These are phyloP conservation scores for Ophiostoma piceae DNA, from an alignment of 2,329 filamentous ascomycete species.

Conservation along the genomic window DNA sequence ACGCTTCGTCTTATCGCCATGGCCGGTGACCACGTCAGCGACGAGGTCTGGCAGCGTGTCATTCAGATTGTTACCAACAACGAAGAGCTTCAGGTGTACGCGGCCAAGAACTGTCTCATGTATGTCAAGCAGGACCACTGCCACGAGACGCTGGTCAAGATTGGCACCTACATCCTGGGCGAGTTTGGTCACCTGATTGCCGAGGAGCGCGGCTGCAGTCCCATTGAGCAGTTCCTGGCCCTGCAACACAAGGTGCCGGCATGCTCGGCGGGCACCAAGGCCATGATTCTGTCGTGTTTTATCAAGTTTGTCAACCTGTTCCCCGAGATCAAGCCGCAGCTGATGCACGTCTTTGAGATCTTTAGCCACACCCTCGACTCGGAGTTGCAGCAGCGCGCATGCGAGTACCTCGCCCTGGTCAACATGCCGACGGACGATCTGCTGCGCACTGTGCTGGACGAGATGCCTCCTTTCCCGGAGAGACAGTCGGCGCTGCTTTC, in stretches of 20 bases:
- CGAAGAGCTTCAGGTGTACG: slow-evolving; percentile 94
- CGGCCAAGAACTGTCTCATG: slow-evolving; percentile 84
- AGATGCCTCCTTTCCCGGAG: slow-evolving; percentile 98
- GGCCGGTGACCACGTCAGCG: slow-evolving; percentile 96
- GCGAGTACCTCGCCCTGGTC: slow-evolving; percentile 85
- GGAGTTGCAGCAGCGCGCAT: slow-evolving; percentile 91
- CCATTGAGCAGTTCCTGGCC: slow-evolving; percentile 94
- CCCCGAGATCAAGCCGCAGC: slow-evolving; percentile 94
- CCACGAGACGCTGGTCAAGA: slow-evolving; percentile 96
- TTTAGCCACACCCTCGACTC: slow-evolving; percentile 95
- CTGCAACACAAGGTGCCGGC: slow-evolving; percentile 83
- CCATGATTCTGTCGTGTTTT: slow-evolving; percentile 91
- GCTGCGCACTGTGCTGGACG: slow-evolving; percentile 87
- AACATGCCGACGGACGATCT: slow-evolving; percentile 85
- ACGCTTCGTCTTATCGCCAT: slow-evolving; percentile 90
- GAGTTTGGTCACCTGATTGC: slow-evolving; percentile 97
- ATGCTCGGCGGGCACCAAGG: slow-evolving; percentile 82
- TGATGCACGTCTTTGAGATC: slow-evolving; percentile 80
- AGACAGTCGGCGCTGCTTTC: slow-evolving; percentile 87
- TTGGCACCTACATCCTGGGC: slow-evolving; percentile 90
- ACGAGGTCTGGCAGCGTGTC: slow-evolving; percentile 98
- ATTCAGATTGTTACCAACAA: slow-evolving; percentile 99
- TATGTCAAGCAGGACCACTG: slow-evolving; percentile 91
- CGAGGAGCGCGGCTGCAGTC: slow-evolving; percentile 84
- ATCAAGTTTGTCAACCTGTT: slow-evolving; percentile 98